A percentile compares a stretch with the other conserved stretches of the same genome.
phyloP scores from a whole-genome alignment of 2,329 filamentous ascomycete species.

The Colletotrichum limetticola region DNA sequence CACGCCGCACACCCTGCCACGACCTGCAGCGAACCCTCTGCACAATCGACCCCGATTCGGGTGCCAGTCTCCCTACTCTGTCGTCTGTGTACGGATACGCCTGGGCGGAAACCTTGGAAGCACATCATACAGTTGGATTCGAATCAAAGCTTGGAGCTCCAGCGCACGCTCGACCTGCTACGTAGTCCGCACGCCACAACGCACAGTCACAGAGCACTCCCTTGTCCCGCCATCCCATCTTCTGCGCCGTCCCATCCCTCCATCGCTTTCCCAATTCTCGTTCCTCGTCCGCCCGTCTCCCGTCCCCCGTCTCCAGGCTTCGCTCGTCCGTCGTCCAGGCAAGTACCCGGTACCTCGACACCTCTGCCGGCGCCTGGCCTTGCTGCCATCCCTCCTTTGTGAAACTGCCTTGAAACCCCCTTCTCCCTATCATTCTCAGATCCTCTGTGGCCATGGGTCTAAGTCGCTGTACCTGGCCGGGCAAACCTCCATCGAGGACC shows the following conservation, averaged over 20 bases:
- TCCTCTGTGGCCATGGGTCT: slow-evolving; percentile 29
- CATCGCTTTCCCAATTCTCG: slow-evolving; percentile 20
- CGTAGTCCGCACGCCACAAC: background rate
- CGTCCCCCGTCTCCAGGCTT: slow-evolving; percentile 11
- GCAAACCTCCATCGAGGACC: slow-evolving; percentile 28
- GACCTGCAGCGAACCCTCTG: background rate
- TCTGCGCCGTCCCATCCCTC: slow-evolving; percentile 16
- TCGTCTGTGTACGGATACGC: no score
- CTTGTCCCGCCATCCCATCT: slow-evolving; percentile 30
- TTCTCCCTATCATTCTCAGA: slow-evolving; percentile 33
- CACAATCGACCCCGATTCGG: slow-evolving; percentile 7
- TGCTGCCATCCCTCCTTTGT: slow-evolving; percentile 23
- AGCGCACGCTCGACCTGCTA: background rate
- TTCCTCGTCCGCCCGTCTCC: slow-evolving; percentile 29
- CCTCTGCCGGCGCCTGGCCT: slow-evolving; percentile 10
- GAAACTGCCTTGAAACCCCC: slow-evolving; percentile 34
- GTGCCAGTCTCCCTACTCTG: background rate
- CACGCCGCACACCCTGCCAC: slow-evolving; percentile 28
- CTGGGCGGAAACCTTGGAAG: slow-evolving; percentile 4
- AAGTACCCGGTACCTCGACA: slow-evolving; percentile 31
- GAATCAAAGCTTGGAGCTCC: slow-evolving; percentile 21
- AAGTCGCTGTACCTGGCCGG: slow-evolving; percentile 33
- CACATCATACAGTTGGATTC: slow-evolving; percentile 28
- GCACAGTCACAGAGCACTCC: slow-evolving; percentile 5
- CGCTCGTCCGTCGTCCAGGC: background rate